Conservation (phyloP, 1,284 basidiomycete genomes). For the Ustilago bromivora region DNA sequence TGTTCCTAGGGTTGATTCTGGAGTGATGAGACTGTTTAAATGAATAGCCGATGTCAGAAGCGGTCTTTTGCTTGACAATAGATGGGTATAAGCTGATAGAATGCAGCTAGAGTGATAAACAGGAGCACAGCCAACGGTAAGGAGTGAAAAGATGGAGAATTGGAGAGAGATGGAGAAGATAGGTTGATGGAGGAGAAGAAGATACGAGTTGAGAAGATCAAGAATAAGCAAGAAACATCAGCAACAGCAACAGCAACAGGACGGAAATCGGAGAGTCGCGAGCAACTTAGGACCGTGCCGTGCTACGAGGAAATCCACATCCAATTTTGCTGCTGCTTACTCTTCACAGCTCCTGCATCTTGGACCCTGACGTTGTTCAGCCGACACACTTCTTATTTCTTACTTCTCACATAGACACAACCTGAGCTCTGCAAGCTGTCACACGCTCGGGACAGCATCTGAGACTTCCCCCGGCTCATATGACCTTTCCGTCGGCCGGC, state of each 20-base stretch:
- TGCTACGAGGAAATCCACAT: constrained; percentile 4
- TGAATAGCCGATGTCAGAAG: background rate
- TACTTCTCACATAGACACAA: background rate
- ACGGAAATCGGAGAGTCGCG: background rate
- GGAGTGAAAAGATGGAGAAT: background rate
- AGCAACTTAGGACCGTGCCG: background rate
- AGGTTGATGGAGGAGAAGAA: background rate
- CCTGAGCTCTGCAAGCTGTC: background rate
- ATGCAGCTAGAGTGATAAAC: background rate
- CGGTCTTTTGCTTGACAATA: background rate
- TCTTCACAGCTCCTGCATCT: background rate
- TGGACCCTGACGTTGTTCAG: constrained; percentile 3
- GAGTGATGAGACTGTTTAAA: no score
- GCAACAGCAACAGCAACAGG: background rate
- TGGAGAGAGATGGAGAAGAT: no score
- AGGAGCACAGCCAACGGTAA: background rate
- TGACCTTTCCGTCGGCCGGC: background rate
- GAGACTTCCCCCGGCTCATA: background rate
- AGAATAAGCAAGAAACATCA: background rate
- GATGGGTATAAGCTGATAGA: background rate
- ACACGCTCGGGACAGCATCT: background rate
- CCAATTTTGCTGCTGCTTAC: constrained; percentile 4
- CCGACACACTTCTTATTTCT: background rate
- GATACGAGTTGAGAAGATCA: constrained; percentile 2
- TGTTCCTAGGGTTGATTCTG: background rate